Evolutionary conservation across 352 stramenopile genomes (phyloP).

Genomic region (Phytophthora quininea): DNA sequence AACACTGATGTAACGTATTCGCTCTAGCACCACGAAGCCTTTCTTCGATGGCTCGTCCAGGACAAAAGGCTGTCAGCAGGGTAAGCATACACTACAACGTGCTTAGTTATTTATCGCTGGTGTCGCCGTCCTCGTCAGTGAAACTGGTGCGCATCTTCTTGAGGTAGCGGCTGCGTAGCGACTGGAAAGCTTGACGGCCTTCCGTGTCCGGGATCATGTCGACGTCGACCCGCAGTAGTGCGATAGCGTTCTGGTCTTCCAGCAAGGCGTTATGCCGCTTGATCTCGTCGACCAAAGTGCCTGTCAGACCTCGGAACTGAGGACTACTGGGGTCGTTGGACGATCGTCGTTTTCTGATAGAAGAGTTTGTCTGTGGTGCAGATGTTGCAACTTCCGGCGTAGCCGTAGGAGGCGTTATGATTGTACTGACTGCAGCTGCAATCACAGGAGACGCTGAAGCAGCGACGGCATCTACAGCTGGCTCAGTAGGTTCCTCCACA

Average conservation of each 20-base stretch:
- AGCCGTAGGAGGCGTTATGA: constrained; percentile 11
- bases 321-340: constrained; percentile 10
- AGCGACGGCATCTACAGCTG: neutral
- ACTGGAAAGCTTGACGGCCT: constrained; percentile 53
- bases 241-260: constrained; percentile 78
- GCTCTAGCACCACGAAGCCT: constrained; percentile 26
- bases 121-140: constrained; percentile 14
- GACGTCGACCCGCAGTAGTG: constrained; percentile 59
- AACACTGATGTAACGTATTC: constrained; percentile 37
- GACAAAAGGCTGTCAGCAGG: constrained; percentile 35
- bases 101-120: too few species aligned
- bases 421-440: constrained; percentile 1
- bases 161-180: constrained; percentile 55
- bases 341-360: too few species aligned
- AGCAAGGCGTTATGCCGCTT: constrained; percentile 67
- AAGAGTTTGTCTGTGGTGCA: too few species aligned
- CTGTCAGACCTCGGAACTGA: constrained; percentile 38
- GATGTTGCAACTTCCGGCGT: constrained; percentile 17
- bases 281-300: constrained; percentile 55
- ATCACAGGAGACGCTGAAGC: neutral
- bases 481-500: neutral
- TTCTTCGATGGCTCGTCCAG: constrained; percentile 32
- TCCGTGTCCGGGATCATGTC: constrained; percentile 57
- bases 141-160: constrained; percentile 55
- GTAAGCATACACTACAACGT: too few species aligned